Evolutionary conservation across 306 rosid species (phyloP).

Genomic region (Gleditsia sinensis): DNA sequence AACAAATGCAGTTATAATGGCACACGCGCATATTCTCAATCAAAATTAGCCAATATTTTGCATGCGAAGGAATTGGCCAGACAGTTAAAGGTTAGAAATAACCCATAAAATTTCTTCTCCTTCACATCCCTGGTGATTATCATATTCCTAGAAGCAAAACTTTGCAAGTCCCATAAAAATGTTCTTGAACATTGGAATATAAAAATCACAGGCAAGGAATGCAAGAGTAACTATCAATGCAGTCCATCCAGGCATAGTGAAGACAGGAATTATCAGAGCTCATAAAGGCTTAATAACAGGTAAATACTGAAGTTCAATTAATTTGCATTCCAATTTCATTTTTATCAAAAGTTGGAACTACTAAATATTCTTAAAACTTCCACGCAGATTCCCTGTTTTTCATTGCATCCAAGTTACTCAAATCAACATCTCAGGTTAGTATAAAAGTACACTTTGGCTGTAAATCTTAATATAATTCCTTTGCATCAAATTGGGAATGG

Average conservation of each 20-base stretch:
- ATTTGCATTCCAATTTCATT: neutral
- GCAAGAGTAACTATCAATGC: slow-evolving; percentile 86
- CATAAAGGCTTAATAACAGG: slow-evolving; percentile 81
- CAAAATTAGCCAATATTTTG: slow-evolving; percentile 85
- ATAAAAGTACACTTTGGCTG: neutral
- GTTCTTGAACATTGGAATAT: slow-evolving; percentile 3
- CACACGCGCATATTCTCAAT: slow-evolving; percentile 80
- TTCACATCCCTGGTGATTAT: neutral
- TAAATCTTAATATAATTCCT: no score
- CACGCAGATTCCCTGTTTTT: slow-evolving; percentile 86
- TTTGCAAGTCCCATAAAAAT: neutral
- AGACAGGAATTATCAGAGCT: slow-evolving; percentile 89
- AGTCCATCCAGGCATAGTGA: slow-evolving; percentile 89
- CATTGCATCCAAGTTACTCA: slow-evolving; percentile 89
- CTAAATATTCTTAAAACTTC: slow-evolving; percentile 14
- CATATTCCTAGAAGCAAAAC: slow-evolving; percentile 12
- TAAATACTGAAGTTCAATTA: neutral
- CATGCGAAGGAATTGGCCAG: slow-evolving; percentile 83
- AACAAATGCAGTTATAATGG: slow-evolving; percentile 82
- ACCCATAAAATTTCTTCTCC: neutral
- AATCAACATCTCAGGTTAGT: slow-evolving; percentile 79
- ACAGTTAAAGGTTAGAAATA: slow-evolving; percentile 65
- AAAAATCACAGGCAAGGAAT: slow-evolving; percentile 65
- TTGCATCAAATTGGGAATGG: no score
- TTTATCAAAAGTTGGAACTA: slow-evolving; percentile 16